Conservation (phyloP, 192 early-diverging fungal genomes). For the Backusella luteola region DNA sequence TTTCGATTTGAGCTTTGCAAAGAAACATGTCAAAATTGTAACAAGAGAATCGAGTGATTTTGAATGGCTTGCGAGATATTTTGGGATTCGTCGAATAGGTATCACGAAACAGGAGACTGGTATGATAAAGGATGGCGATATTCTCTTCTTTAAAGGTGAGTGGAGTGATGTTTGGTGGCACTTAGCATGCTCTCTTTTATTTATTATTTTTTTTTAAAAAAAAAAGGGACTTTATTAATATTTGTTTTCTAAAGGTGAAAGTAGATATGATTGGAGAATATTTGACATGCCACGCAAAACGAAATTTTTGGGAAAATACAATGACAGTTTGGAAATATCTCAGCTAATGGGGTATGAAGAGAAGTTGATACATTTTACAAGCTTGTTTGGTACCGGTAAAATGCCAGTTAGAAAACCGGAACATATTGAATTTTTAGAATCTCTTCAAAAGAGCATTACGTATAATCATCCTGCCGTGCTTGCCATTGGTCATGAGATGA, state of each 20-base stretch:
- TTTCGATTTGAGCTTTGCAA: constrained; percentile 35
- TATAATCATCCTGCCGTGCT: constrained; percentile 35
- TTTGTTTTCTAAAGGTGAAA: constrained; percentile 11
- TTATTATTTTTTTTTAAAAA: background rate
- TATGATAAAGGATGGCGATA: constrained; percentile 33
- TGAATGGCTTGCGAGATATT: constrained; percentile 24
- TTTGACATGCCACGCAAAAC: constrained; percentile 22
- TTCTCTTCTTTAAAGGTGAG: constrained; percentile 31
- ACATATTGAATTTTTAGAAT: constrained; percentile 32
- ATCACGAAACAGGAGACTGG: constrained; percentile 7
- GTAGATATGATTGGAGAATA: constrained; percentile 39
- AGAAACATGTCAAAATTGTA: constrained; percentile 30
- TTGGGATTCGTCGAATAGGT: constrained; percentile 21
- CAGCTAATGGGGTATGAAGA: constrained; percentile 20
- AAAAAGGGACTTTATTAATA: background rate
- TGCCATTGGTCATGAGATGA: constrained; percentile 15
- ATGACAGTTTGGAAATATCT: constrained; percentile 21
- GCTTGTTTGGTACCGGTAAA: constrained; percentile 35
- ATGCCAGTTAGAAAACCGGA: constrained; percentile 28
- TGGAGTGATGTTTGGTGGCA: background rate
- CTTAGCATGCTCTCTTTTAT: no score
- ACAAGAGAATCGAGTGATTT: constrained; percentile 22
- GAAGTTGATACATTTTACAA: constrained; percentile 34
- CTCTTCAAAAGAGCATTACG: constrained; percentile 29
- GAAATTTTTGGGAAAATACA: constrained; percentile 27